Base-by-base conservation (phyloP, 768 basidiomycete species). In the Boletus tylopilopsis region DNA sequence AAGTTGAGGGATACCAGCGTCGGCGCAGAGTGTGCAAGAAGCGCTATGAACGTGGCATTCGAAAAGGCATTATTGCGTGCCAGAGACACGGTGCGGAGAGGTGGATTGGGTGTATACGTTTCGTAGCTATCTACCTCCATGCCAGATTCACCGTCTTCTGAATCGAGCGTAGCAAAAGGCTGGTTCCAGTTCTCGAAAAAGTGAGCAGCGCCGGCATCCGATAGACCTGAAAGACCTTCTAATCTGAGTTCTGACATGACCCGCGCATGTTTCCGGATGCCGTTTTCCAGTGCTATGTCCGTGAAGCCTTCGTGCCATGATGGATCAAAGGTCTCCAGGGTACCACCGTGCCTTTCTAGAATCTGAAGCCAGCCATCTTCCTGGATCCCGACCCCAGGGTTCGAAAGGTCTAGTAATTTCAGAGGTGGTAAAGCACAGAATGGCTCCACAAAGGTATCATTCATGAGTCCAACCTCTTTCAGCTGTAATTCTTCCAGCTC, bases 401-500 rank as follows among this genome's bases (percentile, higher is more conserved):
- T 72, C 3, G 85, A 82, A 6, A 97, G 64, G 62, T 96, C 90
- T 24, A 97, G 75, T 8, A 69, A 70, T 13, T 69, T 76, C 21
- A 93, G 68, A 54, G 63, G 53, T 1, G 68, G 42, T 9, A 69
- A 41, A 15, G 51, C 51, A 23, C 66, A 64, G 24, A 96, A 68
- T 29, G 73, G 68, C 6, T 68, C 69, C 4, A 90, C 68, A 62
- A 87, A 92, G 2, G 69, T 71, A 56, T 92, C 85, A 45, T 74
- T 67, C 49, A 98, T 66, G 53, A 79, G 70, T 7, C 86, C 91
- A 27, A 97, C 67, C 61, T 94, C 90, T 52, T 82, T 80, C 33
- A 99, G 72, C 3, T 89, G 79, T 1, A 99, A 78, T 41, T 84
- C 82, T n/a, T 68, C 76, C 16, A 98, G 71, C 4, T 67, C 63